Base-by-base conservation (phyloP, 768 basidiomycete species). In the Hysterangium stoloniferum region DNA sequence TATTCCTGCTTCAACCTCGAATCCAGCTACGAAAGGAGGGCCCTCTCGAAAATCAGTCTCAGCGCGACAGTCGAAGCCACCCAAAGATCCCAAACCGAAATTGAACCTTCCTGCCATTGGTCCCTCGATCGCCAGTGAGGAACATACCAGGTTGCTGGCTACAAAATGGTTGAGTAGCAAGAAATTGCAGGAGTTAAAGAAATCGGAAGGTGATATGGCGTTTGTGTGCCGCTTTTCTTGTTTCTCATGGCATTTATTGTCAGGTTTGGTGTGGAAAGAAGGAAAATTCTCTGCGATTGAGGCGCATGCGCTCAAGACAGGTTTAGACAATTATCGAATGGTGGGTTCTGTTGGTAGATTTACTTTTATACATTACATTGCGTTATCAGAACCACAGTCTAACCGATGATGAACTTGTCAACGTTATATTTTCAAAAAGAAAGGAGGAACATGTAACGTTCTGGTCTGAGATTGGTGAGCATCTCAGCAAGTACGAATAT, bases 231-330 rank as follows among this genome's bases (percentile, higher is more conserved):
- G 15, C 5, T 42, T 28, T 47, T 34, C 29, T 33, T 22, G 11
- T 22, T 33, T 50, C 37, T 24, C 24, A 24, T 5, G 13, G 25
- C 13, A 43, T 2, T 22, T 34, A 33, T 1, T 38, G 53, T 20
- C 52, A 90, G 87, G 86, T 28, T 75, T 91, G n/a, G 75, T 86
- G 2, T 90, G 87, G 64, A 89, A 84, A 67, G 89, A 89, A 64
- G 88, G 88, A 12, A 90, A 87, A 61, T 92, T 92, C 59, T 88
- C 86, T 22, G 77, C 82, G 0, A 79, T 80, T 35, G 88, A 92
- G 59, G 84, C 81, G 52, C 73, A 79, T 22, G 81, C 82, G 54
- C 64, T 90, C 1, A 73, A 67, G 55, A 63, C 65, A 12, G 87
- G 86, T 6, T 79, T 91, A 31, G 79, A 83, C 50, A 64, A 67